Evolutionary conservation across 2,329 filamentous ascomycete genomes (phyloP).

Genomic region (Claviceps capensis): DNA sequence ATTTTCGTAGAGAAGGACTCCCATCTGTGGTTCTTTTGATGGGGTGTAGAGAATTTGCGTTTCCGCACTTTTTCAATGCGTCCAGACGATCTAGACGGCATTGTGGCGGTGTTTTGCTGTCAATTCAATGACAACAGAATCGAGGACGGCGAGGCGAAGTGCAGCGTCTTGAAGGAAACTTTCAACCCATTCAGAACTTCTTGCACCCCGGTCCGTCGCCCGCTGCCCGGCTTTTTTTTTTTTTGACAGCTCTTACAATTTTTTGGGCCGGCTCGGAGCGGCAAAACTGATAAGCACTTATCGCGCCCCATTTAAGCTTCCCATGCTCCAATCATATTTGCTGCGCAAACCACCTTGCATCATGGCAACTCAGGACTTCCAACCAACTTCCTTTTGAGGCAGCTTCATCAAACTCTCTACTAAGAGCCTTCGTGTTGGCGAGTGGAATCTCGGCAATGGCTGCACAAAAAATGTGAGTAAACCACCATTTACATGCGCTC

Average conservation of each 20-base stretch:
- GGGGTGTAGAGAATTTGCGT: slow-evolving; percentile 55
- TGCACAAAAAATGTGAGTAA: slow-evolving; percentile 33
- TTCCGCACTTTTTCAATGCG: slow-evolving; percentile 57
- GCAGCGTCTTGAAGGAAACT: not conserved
- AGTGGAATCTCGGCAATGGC: slow-evolving; percentile 22
- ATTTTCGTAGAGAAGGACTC: slow-evolving; percentile 86
- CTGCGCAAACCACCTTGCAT: slow-evolving; percentile 17
- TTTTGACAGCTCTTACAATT: slow-evolving; percentile 12
- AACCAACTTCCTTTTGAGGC: not conserved
- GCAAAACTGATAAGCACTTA: slow-evolving; percentile 22
- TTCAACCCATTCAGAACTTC: slow-evolving; percentile 1
- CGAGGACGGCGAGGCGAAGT: not conserved
- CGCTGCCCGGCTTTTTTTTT: not conserved
- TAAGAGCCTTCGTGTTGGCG: not conserved
- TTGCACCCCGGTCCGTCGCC: slow-evolving; percentile 11
- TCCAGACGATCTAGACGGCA: slow-evolving; percentile 50
- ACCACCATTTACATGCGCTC: too few relatives aligned
- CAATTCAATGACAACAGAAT: slow-evolving; percentile 4
- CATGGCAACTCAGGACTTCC: not conserved
- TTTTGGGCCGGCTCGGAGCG: slow-evolving; percentile 22
- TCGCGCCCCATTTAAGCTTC: slow-evolving; percentile 3
- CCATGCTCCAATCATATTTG: slow-evolving; percentile 16
- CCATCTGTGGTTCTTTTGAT: slow-evolving; percentile 77
- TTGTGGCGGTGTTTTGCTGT: slow-evolving; percentile 27
- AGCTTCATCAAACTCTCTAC: not conserved